Conservation (phyloP, 164 flowering plant genomes). For the Chloranthus sessilifolius region DNA sequence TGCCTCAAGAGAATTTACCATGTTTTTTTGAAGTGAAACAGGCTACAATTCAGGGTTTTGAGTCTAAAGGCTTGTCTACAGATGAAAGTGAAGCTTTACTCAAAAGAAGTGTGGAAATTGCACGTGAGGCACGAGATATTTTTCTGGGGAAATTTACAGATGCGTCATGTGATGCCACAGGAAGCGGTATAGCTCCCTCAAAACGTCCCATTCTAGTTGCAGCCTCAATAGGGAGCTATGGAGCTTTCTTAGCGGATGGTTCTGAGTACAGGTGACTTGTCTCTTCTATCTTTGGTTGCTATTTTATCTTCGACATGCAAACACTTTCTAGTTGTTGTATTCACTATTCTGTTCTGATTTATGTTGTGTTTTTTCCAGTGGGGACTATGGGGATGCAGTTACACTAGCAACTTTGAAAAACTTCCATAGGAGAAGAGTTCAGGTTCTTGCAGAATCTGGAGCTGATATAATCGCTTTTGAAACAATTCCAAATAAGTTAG, state of each 20-base stretch:
- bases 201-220: conserved; percentile 44
- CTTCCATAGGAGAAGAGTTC: conserved; percentile 84
- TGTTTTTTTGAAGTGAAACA: conserved; percentile 12
- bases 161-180: conserved; percentile 8
- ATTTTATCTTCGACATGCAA: too few species aligned
- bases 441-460: conserved; percentile 75
- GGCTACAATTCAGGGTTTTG: conserved; percentile 62
- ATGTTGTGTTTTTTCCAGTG: conserved; percentile 40
- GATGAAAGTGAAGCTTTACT: conserved; percentile 52
- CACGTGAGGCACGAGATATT: conserved; percentile 46
- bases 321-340: too few species aligned
- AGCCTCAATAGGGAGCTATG: conserved; percentile 67
- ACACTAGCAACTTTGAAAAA: conserved; percentile 53
- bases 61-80: conserved; percentile 42
- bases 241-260: conserved; percentile 68
- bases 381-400: conserved; percentile 61
- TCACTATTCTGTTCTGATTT: background rate
- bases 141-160: conserved; percentile 25
- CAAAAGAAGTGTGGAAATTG: conserved; percentile 48
- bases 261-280: conserved; percentile 51
- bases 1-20: background rate
- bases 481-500: conserved; percentile 89
- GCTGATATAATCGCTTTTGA: conserved; percentile 93
- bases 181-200: conserved; percentile 22
- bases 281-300: background rate